Percentiles rank a stretch among this genome's conserved stretches.
Evolutionary conservation across 305 asterid species (phyloP).

Genomic region (Fraxinus xanthoxyloides): DNA sequence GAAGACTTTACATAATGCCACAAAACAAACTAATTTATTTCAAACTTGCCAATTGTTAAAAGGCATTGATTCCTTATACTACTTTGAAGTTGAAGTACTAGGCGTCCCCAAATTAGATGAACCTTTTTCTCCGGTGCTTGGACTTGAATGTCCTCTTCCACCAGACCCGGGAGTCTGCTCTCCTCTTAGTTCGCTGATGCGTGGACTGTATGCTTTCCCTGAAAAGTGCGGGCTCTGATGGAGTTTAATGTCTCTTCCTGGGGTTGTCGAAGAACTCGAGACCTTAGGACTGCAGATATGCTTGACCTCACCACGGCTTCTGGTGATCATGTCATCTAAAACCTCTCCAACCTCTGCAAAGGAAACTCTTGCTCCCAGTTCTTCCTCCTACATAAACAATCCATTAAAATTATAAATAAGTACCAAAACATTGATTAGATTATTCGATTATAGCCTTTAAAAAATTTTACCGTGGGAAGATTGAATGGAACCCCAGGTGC

Average conservation of each 20-base stretch:
- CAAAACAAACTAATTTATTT: slow-evolving; percentile 8
- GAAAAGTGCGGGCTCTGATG: slow-evolving; percentile 57
- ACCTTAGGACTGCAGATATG: slow-evolving; percentile 57
- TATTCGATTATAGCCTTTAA: background rate
- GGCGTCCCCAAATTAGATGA: slow-evolving; percentile 56
- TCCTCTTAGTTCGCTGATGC: slow-evolving; percentile 54
- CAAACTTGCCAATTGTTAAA: background rate
- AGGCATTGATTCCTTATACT: slow-evolving; percentile 5
- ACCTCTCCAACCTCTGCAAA: slow-evolving; percentile 67
- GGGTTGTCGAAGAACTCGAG: slow-evolving; percentile 59
- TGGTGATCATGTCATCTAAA: slow-evolving; percentile 67
- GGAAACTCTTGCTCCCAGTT: slow-evolving; percentile 43
- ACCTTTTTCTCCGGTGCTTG: slow-evolving; percentile 44
- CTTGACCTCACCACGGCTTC: slow-evolving; percentile 86
- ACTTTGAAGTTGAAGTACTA: slow-evolving; percentile 24
- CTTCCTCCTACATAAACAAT: slow-evolving; percentile 53
- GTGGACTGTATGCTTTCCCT: slow-evolving; percentile 60
- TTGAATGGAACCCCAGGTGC: slow-evolving; percentile 62
- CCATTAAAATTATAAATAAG: background rate
- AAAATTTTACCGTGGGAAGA: slow-evolving; percentile 38
- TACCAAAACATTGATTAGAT: background rate
- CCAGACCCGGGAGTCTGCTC: slow-evolving; percentile 34
- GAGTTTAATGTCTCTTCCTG: slow-evolving; percentile 45
- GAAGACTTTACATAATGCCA: slow-evolving; percentile 25
- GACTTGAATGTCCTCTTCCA: slow-evolving; percentile 47